phyloP scores from a whole-genome alignment of 2,329 filamentous ascomycete genomes.

The Paecilomyces sp. region DNA sequence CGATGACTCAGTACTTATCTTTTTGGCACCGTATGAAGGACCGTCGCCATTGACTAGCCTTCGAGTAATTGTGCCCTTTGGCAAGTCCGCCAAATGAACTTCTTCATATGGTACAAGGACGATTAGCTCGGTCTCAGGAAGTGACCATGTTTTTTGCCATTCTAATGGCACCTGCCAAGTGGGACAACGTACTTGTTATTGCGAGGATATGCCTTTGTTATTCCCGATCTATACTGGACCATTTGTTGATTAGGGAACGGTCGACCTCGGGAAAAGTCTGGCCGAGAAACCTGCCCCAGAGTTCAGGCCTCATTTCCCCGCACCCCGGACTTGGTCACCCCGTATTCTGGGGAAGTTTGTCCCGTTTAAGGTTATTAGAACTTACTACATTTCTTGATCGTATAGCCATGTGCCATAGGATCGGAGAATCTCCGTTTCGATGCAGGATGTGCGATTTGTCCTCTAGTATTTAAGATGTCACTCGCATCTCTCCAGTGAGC shows the following conservation, averaged over 20 bases:
- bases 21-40: no score
- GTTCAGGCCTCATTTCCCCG: background rate
- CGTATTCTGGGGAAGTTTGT: background rate
- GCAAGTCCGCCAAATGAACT: no score
- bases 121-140: no score
- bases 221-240: background rate
- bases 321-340: background rate
- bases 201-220: no score
- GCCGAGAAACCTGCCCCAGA: background rate
- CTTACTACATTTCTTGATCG: background rate
- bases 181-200: no score
- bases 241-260: background rate
- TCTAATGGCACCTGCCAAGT: no score
- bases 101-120: no score
- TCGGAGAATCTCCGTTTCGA: background rate
- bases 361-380: background rate
- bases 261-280: background rate
- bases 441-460: background rate
- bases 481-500: background rate
- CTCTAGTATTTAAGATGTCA: background rate
- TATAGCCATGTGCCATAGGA: background rate
- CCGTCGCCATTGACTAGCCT: no score
- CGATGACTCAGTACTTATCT: no score
- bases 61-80: no score
- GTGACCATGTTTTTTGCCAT: no score